These are phyloP conservation scores for Neonectria coccinea DNA, from an alignment of 2,329 filamentous ascomycete genomes.

Conservation along the genomic window DNA sequence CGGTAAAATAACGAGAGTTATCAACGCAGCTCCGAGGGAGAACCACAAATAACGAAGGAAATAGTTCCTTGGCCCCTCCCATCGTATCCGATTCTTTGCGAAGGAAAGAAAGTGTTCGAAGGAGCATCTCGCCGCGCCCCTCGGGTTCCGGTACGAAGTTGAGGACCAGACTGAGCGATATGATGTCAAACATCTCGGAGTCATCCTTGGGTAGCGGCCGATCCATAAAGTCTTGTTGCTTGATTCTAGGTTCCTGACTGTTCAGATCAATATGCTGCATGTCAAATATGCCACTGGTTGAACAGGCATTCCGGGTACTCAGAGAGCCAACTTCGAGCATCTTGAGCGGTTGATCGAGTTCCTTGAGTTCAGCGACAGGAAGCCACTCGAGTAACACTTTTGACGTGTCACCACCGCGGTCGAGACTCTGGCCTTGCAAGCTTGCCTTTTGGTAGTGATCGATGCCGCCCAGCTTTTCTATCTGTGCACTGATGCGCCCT, in stretches of 20 bases:
- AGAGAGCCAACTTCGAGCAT: slow-evolving; percentile 93
- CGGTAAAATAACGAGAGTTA: slow-evolving; percentile 91
- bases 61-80: slow-evolving; percentile 48
- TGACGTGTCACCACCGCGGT: slow-evolving; percentile 76
- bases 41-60: slow-evolving; percentile 87
- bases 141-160: slow-evolving; percentile 89
- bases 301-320: slow-evolving; percentile 86
- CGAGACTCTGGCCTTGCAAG: slow-evolving; percentile 73
- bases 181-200: slow-evolving; percentile 81
- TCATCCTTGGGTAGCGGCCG: slow-evolving; percentile 75
- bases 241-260: slow-evolving; percentile 83
- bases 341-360: slow-evolving; percentile 55
- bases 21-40: slow-evolving; percentile 87
- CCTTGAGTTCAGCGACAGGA: slow-evolving; percentile 46
- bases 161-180: slow-evolving; percentile 91
- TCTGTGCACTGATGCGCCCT: slow-evolving; percentile 63
- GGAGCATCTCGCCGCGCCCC: slow-evolving; percentile 86
- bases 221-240: slow-evolving; percentile 94
- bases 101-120: slow-evolving; percentile 78
- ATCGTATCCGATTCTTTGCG: slow-evolving; percentile 44
- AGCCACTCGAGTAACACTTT: slow-evolving; percentile 74
- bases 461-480: slow-evolving; percentile 70
- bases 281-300: slow-evolving; percentile 75
- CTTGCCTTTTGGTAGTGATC: slow-evolving; percentile 75
- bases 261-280: slow-evolving; percentile 90